phyloP scores from a whole-genome alignment of 2,329 filamentous ascomycete genomes.

The Karstenula rhodostoma region DNA sequence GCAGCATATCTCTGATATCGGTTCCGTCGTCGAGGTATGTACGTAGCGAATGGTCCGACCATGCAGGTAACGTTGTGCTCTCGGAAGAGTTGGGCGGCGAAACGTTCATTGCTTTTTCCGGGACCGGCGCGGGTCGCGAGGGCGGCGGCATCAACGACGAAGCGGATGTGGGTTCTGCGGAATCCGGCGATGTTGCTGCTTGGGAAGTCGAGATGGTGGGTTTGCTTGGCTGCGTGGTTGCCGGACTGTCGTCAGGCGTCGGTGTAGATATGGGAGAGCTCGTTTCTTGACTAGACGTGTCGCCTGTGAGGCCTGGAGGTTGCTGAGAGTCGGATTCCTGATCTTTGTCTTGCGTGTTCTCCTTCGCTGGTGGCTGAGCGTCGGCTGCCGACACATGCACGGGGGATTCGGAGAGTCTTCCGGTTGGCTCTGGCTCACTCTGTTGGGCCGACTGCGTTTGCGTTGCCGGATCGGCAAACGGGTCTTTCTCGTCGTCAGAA shows the following conservation, averaged over 20 bases:
- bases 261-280: constrained; percentile 49
- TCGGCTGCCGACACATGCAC: constrained; percentile 69
- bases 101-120: constrained; percentile 32
- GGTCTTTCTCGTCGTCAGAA: constrained; percentile 59
- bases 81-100: constrained; percentile 44
- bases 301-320: constrained; percentile 72
- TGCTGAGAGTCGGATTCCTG: constrained; percentile 46
- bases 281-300: constrained; percentile 73
- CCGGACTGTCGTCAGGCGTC: constrained; percentile 41
- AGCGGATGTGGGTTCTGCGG: constrained; percentile 32
- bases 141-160: constrained; percentile 33
- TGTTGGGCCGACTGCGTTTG: constrained; percentile 36
- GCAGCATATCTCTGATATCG: constrained; percentile 87
- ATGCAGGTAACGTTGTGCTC: constrained; percentile 69
- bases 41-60: constrained; percentile 86
- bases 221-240: constrained; percentile 39
- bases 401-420: constrained; percentile 70
- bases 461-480: constrained; percentile 51
- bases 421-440: constrained; percentile 30
- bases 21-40: constrained; percentile 90
- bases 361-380: constrained; percentile 45
- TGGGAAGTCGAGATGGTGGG: constrained; percentile 28
- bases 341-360: constrained; percentile 26
- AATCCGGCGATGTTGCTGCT: constrained; percentile 30
- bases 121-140: constrained; percentile 49